Evolutionary conservation across 371 early-diverging fungal genomes (phyloP).

Genomic region (Mortierella sp.): DNA sequence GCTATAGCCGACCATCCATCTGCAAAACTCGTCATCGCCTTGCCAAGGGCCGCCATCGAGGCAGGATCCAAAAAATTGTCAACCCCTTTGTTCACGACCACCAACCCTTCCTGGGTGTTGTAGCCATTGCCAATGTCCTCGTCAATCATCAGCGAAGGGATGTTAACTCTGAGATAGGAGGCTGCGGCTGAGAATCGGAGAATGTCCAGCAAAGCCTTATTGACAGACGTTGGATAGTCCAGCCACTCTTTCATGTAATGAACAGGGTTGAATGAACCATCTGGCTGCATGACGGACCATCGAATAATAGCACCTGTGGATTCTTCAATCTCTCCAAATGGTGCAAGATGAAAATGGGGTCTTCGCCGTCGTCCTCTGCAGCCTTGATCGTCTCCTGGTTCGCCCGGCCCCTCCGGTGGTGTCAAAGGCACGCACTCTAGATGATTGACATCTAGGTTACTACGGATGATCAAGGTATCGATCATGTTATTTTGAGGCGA

Average conservation of each 20-base stretch:
- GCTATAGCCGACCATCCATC: conserved; percentile 16
- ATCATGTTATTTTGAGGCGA: conserved; percentile 2
- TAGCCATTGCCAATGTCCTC: too few relatives aligned
- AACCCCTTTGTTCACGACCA: too few relatives aligned
- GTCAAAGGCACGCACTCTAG: conserved; percentile 11
- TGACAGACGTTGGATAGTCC: conserved; percentile 13
- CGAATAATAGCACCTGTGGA: conserved; percentile 21
- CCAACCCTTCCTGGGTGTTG: too few relatives aligned
- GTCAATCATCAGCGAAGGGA: neutral
- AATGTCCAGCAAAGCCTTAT: conserved; percentile 27
- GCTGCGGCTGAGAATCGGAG: conserved; percentile 15
- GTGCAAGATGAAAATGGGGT: too few relatives aligned
- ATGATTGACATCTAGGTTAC: neutral
- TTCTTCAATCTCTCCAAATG: neutral
- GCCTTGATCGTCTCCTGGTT: neutral
- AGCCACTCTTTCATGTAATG: conserved; percentile 22
- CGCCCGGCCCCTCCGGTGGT: neutral
- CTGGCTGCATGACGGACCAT: neutral
- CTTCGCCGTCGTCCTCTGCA: too few relatives aligned
- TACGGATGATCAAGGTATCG: conserved; percentile 15
- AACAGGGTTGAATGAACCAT: conserved; percentile 22
- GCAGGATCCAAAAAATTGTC: neutral
- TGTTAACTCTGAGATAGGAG: conserved; percentile 15
- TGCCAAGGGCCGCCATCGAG: neutral
- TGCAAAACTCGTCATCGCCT: conserved; percentile 12